Base-by-base conservation (phyloP, 2,329 filamentous ascomycete genomes). In the Exophiala lecanii-corni region DNA sequence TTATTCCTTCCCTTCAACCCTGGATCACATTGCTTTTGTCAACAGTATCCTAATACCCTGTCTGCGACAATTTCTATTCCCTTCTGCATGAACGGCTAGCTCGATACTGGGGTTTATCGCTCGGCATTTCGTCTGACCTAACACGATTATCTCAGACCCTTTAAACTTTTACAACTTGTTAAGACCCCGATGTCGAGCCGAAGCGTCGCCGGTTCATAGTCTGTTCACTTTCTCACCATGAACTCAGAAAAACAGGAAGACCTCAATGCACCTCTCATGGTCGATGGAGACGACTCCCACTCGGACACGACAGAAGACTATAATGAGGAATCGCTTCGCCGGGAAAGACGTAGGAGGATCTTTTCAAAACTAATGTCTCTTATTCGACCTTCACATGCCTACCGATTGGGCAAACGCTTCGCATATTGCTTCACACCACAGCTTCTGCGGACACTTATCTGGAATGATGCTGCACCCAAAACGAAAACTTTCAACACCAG, bases 341-440 rank as follows among this genome's bases (percentile, higher is more conserved):
- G 30, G 2, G 26, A 38, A 18, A 17, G 33, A 9, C 39, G 45
- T 5, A n/a, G 31, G 16, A 30, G 31, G 19, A 40, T 51, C 5
- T 21, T 43, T 7, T 45, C 47, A 18, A 49, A 49, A 28, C 32
- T 43, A 15, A 28, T 38, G 6, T 30, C 47, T 9, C 25, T 48
- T 12, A 26, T 42, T 23, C 47, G 47, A 20, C 54, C 54, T 3
- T 39, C 45, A 6, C 51, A 53, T 35, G 30, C 47, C 23, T 38
- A 49, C 23, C 39, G 49, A 19, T 15, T 42, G 13, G 17, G 44
- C 19, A 56, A 54, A 36, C 43, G 46, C 16, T 37, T 55, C 17
- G 51, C 50, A 28, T 56, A 56, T 38, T 47, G 44, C 23, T 51
- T 51, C 28, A 48, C 39, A 2, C 54, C 54, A 12, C 52, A 54